Evolutionary conservation across 257 asterid species (phyloP).

Genomic region (Penstemon eatonii): DNA sequence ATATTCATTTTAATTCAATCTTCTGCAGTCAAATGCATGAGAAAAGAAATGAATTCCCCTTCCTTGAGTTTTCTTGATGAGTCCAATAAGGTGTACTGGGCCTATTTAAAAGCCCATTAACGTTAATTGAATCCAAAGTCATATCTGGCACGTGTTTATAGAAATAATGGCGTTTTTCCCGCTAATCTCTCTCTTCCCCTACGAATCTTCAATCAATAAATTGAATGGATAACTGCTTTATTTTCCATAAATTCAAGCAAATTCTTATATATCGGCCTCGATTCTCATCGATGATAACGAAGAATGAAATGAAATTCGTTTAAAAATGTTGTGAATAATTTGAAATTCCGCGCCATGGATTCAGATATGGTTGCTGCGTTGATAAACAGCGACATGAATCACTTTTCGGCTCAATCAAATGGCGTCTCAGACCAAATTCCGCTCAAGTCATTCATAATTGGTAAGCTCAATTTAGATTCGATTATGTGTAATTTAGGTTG

Average conservation of each 20-base stretch:
- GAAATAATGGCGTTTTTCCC: slow-evolving; percentile 37
- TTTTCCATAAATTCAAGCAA: neutral
- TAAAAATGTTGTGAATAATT: neutral
- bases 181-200: slow-evolving; percentile 27
- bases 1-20: too few species aligned
- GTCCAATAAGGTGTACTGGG: neutral
- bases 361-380: slow-evolving; percentile 32
- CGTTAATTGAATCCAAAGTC: too few species aligned
- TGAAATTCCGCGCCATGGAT: slow-evolving; percentile 22
- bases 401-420: slow-evolving; percentile 31
- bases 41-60: too few species aligned
- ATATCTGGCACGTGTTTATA: slow-evolving; percentile 19
- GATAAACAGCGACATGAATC: slow-evolving; percentile 26
- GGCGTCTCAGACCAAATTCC: slow-evolving; percentile 36
- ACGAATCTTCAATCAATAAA: neutral
- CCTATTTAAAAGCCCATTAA: slow-evolving; percentile 4
- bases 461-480: slow-evolving; percentile 36
- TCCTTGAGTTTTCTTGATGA: neutral
- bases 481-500: neutral
- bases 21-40: too few species aligned
- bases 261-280: slow-evolving; percentile 5
- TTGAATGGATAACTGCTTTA: neutral
- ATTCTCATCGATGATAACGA: neutral
- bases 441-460: slow-evolving; percentile 73
- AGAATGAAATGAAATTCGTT: neutral